These are phyloP conservation scores for Epipyxis sp. DNA, from an alignment of 108 stramenopile species.

Conservation along the genomic window DNA sequence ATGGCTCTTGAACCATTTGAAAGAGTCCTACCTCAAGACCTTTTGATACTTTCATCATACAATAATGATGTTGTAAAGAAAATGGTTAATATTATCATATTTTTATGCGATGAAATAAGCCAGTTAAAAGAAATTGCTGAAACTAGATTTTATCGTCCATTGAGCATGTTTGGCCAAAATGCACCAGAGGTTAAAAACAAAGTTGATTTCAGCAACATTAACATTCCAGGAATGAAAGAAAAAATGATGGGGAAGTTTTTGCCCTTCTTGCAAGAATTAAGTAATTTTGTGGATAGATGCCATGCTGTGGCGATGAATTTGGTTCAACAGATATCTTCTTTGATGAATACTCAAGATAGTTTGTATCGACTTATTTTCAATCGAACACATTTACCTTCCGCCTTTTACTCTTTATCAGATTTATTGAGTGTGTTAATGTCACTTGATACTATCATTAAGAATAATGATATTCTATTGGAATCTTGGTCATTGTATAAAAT, in stretches of 20 bases:
- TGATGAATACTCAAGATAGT: not conserved
- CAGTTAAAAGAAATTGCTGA: constrained; percentile 21
- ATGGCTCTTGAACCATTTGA: not conserved
- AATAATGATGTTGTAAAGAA: not conserved
- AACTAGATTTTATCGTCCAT: constrained; percentile 25
- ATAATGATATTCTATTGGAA: constrained; percentile 15
- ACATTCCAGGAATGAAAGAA: not conserved
- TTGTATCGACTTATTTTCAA: constrained; percentile 12
- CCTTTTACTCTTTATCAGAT: not conserved
- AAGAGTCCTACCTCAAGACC: not conserved
- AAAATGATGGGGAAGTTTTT: constrained; percentile 19
- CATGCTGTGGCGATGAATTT: constrained; percentile 20
- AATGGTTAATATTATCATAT: not conserved
- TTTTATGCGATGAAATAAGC: constrained; percentile 14
- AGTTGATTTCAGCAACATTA: not conserved
- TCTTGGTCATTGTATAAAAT: constrained; percentile 3
- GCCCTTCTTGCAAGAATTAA: constrained; percentile 21
- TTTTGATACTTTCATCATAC: not conserved
- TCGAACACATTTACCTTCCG: not conserved
- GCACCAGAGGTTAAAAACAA: not conserved
- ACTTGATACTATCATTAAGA: constrained; percentile 16
- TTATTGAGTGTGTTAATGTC: constrained; percentile 25
- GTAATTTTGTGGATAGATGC: constrained; percentile 23
- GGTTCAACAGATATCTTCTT: constrained; percentile 11
- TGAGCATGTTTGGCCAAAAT: constrained; percentile 26